phyloP scores from a whole-genome alignment of 371 early-diverging fungal genomes.

The Paraphysoderma sedebokerense region DNA sequence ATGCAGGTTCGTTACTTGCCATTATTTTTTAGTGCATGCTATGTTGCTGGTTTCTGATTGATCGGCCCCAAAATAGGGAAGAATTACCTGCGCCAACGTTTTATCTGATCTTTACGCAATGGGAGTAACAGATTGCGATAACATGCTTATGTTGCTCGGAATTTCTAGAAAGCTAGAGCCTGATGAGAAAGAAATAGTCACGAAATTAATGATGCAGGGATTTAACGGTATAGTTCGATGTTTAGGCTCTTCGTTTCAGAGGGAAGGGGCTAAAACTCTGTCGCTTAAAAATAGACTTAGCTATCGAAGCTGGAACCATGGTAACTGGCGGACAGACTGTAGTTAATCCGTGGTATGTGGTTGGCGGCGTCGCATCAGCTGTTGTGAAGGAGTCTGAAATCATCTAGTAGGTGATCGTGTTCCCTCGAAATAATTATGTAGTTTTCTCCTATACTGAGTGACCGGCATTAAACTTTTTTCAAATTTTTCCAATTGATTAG shows the following conservation, averaged over 20 bases:
- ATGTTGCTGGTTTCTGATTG: neutral
- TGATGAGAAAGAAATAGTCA: constrained; percentile 4
- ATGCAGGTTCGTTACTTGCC: neutral
- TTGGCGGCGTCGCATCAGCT: constrained; percentile 13
- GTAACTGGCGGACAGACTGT: constrained; percentile 17
- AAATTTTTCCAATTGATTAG: neutral
- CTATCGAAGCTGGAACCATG: constrained; percentile 10
- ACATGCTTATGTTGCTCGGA: constrained; percentile 18
- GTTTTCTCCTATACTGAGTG: neutral
- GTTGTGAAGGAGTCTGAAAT: constrained; percentile 1
- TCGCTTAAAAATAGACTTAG: constrained; percentile 8
- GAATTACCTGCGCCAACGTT: constrained; percentile 15
- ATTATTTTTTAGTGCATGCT: neutral
- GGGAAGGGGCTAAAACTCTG: neutral
- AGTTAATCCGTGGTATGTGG: constrained; percentile 10
- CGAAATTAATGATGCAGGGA: constrained; percentile 5
- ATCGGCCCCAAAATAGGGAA: constrained; percentile 10
- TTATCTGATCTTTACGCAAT: constrained; percentile 15
- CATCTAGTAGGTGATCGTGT: neutral
- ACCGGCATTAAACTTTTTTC: neutral
- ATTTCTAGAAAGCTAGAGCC: constrained; percentile 5
- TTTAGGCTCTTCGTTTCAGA: neutral
- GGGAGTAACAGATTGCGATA: constrained; percentile 14
- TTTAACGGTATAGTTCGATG: constrained; percentile 6
- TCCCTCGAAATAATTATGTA: no score